A percentile compares a stretch with the other conserved stretches of the same genome.
Evolutionary conservation across 2,329 filamentous ascomycete species (phyloP).

Genomic region (Talaromyces sp.): DNA sequence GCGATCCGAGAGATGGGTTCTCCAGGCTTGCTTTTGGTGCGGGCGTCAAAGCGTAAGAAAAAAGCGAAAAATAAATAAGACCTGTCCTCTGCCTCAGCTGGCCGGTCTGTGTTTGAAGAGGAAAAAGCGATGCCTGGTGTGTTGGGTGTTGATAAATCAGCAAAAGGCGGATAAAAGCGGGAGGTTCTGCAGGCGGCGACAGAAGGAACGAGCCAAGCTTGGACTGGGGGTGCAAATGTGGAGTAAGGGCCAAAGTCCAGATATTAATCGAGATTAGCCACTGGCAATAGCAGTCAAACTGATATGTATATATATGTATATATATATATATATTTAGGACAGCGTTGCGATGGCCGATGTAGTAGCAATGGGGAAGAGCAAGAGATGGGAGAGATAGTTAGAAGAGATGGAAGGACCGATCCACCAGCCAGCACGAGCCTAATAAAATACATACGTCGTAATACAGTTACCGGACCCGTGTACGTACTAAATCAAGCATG

Average conservation of each 20-base stretch:
- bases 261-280: background rate
- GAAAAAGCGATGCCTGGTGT: slow-evolving; percentile 1
- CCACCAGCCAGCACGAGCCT: background rate
- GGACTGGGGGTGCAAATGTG: background rate
- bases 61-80: background rate
- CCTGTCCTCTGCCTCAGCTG: background rate
- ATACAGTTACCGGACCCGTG: background rate
- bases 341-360: background rate
- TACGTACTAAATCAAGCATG: background rate
- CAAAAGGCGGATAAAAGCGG: background rate
- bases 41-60: background rate
- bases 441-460: background rate
- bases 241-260: background rate
- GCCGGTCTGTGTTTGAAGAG: background rate
- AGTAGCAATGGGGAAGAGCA: background rate
- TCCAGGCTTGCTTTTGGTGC: background rate
- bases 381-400: background rate
- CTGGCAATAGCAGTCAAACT: background rate
- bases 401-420: background rate
- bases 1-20: slow-evolving; percentile 1
- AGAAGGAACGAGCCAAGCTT: background rate
- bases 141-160: background rate
- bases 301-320: too few relatives aligned
- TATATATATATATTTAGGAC: background rate
- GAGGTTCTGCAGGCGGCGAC: background rate